Base-by-base conservation (phyloP, 306 rosid genomes). In the Inga leiocalycina region DNA sequence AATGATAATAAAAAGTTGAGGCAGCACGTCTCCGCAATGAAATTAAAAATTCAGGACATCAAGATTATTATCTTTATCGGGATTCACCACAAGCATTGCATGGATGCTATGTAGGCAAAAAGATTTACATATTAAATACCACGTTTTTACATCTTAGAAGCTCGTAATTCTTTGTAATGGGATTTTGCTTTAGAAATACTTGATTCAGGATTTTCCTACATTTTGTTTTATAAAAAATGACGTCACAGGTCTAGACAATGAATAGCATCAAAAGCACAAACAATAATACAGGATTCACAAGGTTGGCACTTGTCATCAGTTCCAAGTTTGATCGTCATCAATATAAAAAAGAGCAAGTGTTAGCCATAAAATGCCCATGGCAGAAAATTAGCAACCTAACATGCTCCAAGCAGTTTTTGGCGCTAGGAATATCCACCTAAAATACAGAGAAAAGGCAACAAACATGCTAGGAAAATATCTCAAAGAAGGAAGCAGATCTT, bases 1-100 rank as follows among this genome's bases (percentile, higher is more conserved):
- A 17, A 48, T 37, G 64, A 39, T 57, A 39, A 54, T 78, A 22
- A 43, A 80, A 34, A 64, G 19, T 12, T 10, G 22, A 17, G 59
- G 74, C 77, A 79, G 51, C 37, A 62, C 12, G 37, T 62, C 34
- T 14, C 66, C 73, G 46, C 75, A 78, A 48, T 35, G 37, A 62
- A 74, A 49, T 67, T 34, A 39, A 12, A 12, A 41, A 39, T 57
- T 57, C 71, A 39, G 20, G 72, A 77, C 39, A 15, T 19, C 39
- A 20, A 65, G 59, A 66, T 78, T 70, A 48, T 74, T 69, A 81
- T 43, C 74, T 76, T 24, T 27, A 27, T 35, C 37, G 69, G 75
- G 78, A 72, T 49, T 54, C 68, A 80, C 49, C 67, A 79, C 76
- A 75, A 75, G 52, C 75, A 79, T 66, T 59, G 35, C 83, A 57